These are phyloP conservation scores for Gossypium aridum DNA, from an alignment of 441 rosid species.

Conservation along the genomic window DNA sequence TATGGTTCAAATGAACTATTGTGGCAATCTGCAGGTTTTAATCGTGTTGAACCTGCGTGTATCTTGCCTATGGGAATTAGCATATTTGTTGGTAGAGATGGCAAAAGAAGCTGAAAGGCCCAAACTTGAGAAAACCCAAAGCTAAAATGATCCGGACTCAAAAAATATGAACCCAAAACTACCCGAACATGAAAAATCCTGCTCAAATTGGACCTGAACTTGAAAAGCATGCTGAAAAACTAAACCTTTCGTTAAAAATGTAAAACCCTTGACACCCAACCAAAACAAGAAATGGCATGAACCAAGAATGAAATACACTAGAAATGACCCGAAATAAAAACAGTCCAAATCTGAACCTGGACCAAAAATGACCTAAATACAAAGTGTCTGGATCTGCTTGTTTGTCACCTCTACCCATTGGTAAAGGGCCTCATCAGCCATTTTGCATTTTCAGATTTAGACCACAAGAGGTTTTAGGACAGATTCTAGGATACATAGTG, in stretches of 20 bases:
- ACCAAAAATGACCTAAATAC: background rate
- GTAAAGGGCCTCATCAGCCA: background rate
- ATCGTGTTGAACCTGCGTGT: background rate
- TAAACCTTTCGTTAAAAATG: background rate
- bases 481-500: background rate
- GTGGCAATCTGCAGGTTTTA: background rate
- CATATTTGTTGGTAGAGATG: background rate
- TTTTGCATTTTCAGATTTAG: background rate
- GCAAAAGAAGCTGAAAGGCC: background rate
- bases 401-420: background rate
- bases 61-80: background rate
- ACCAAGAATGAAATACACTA: background rate
- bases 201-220: background rate
- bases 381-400: background rate
- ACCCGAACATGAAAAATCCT: background rate
- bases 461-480: background rate
- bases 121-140: background rate
- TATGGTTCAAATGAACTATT: background rate
- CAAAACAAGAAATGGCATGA: background rate
- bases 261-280: background rate
- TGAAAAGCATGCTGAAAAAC: background rate
- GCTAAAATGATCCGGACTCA: background rate
- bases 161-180: background rate
- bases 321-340: background rate
- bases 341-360: background rate